These are phyloP conservation scores for Chlorophyllum brunneum DNA, from an alignment of 768 basidiomycete species.

Conservation along the genomic window DNA sequence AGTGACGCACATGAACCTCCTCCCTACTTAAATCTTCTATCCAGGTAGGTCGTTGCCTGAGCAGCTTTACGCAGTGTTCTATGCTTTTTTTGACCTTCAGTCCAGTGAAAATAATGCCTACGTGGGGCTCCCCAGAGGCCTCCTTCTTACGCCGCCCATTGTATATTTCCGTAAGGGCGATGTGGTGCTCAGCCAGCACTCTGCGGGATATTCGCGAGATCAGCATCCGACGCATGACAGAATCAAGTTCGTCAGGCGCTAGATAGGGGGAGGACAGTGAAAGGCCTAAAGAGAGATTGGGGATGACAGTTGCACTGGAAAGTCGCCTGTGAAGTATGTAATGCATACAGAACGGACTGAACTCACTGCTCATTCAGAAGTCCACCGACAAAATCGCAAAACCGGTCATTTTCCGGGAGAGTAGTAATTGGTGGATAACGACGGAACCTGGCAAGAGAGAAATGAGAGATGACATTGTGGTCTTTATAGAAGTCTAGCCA, in stretches of 20 bases:
- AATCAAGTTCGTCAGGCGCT: slow-evolving; percentile 72
- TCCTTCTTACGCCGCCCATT: slow-evolving; percentile 30
- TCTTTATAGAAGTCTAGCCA: slow-evolving; percentile 24
- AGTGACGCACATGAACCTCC: slow-evolving; percentile 21
- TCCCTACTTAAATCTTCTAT: slow-evolving; percentile 33
- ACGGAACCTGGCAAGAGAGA: slow-evolving; percentile 58
- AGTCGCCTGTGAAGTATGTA: neutral
- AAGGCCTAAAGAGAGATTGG: slow-evolving; percentile 76
- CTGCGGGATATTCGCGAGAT: slow-evolving; percentile 86
- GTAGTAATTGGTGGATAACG: slow-evolving; percentile 69
- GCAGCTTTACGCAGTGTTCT: slow-evolving; percentile 58
- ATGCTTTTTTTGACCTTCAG: slow-evolving; percentile 69
- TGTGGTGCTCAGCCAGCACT: slow-evolving; percentile 86
- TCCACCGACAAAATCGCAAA: slow-evolving; percentile 65
- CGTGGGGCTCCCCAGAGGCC: slow-evolving; percentile 49
- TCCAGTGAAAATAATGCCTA: slow-evolving; percentile 82
- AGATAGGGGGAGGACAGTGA: slow-evolving; percentile 83
- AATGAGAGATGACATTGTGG: slow-evolving; percentile 4
- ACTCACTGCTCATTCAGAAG: slow-evolving; percentile 77
- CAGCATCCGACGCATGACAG: slow-evolving; percentile 90
- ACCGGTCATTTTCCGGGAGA: slow-evolving; percentile 70
- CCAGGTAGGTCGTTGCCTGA: slow-evolving; percentile 45
- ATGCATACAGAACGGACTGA: slow-evolving; percentile 7
- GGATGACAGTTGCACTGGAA: slow-evolving; percentile 69
- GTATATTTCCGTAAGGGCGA: slow-evolving; percentile 68